Evolutionary conservation across 129 eudicot species (phyloP), one percentile per base, ranked within the genome.

Genomic region (Dittrichia graveolens): DNA sequence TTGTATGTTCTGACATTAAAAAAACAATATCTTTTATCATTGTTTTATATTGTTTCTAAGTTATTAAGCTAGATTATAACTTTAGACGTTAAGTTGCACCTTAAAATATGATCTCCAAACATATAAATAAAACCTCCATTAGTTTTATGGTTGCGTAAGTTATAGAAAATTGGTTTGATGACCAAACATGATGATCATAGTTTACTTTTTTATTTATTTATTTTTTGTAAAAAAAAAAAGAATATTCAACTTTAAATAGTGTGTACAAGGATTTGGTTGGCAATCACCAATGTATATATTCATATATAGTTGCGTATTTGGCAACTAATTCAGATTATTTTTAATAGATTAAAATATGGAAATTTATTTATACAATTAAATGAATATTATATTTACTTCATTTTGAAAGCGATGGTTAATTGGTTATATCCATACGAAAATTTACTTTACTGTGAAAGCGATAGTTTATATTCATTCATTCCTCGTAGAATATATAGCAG

Each of bases 141-240:
- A 42, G 61, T 12, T 74, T 62, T 62, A 5, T 50, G 78, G 53
- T 50, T 63, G 72, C 67, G 73, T 75, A 50, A 48, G 65, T 5
- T 47, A 40, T 37, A 46, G 14, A 58, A 75, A 56, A 61, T 24
- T 49, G 69, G 75, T 69, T 69, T 69, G 81, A 77, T 69, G 81
- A 77, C 81, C 75, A 77, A 77, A 77, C 81, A 24, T 24, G 31
- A 77, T 59, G 63, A 69, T 76, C 18, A 67, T 57, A 34, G 68
- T 57, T 55, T 63, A 53, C 67, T 54, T 18, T 19, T 57, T 14
- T 7, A 58, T 67, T 45, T 58, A 45, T 5, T 57, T 61, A 6
- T 6, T 11, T 24, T 24, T 24, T 24, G 2, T 24, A 2, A 0
- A 24, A 24, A 0, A 15, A 8, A 47, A 48, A 7, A 9, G 3